Evolutionary conservation across 345 rosid species (phyloP), one percentile per base, ranked within the genome.

Genomic region (Eucalyptus regnans): DNA sequence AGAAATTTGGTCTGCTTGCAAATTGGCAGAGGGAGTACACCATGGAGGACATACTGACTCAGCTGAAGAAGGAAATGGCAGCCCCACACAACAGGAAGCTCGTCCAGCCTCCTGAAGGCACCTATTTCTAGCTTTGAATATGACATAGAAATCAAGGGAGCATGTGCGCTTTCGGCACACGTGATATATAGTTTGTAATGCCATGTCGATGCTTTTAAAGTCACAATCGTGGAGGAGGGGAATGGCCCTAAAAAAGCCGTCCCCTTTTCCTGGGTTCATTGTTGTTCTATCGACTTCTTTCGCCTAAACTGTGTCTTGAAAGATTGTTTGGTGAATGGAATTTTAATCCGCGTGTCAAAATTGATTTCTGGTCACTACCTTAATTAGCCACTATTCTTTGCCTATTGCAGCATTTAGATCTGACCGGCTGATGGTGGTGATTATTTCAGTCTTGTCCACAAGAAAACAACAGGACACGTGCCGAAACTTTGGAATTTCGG

Each of bases 71-170:
- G 91, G 98, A 96, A 90, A 96, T 96, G 98, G 93, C 95, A 41
- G 90, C 96, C 7, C 93, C 96, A 31, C 95, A 96, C 86, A 96
- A 94, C 92, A 93, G 96, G 88, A 95, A 95, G 95, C 94, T 95
- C 91, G 97, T 95, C 90, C 97, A 95, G 91, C 98, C 98, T 90
- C 95, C 95, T 0, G 98, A 96, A 93, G 98, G 98, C 87, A 92
- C 96, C 92, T 96, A 94, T 94, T 96, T 95, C 95, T 96, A 95
- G 94, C 90, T 88, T 60, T 84, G 86, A 60, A 90, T 88, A 86
- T 76, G 88, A 86, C 88, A 90, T 87, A 84, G 87, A 50, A 50
- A 90, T 54, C 87, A 83, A 66, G 54, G 91, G 91, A 89, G 84
- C 89, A 86, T 89, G 68, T 91, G 62, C 87, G 92, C 90, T 83